Evolutionary conservation across 169 alveolate species (phyloP), one percentile per base, ranked within the genome.

Genomic region (Plasmodium gaboni): DNA sequence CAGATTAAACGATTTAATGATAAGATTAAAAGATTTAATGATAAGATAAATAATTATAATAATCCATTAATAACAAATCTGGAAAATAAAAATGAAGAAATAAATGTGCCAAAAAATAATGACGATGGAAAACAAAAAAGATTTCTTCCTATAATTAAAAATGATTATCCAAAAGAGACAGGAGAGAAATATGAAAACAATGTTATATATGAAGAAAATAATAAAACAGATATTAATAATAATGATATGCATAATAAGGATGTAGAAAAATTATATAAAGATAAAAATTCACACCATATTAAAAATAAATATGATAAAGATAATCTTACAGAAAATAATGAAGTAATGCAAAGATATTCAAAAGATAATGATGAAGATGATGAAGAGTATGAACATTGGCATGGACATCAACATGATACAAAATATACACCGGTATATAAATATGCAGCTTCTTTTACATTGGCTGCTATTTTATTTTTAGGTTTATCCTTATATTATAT

Each of bases 361-460:
- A 53, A 53, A 53, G 61, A 53, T 53, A 0, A 53, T 53, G 19
- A 17, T 38, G 46, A 7, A 17, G 51, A 13, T 6, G 67, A 50
- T 1, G 67, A 12, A 7, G 44, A 53, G 24, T 6, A 17, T 51
- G 46, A 65, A 17, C 55, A 78, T 26, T 51, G 32, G 1, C 28
- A 78, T 19, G 19, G 32, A 0, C 28, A 78, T 19, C 13, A 51
- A 6, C 48, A 1, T 4, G 67, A 38, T n/a, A 26, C 2, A 5
- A 38, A 38, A 2, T 22, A 12, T 15, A 6, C 69, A 0, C 26
- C 19, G 10, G 65, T n/a, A 28, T 78, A 78, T 51, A 63, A 78
- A 15, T 78, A 63, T 10, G 63, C 89, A 2, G 89, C 89, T 32
- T 64, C 89, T 8, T 65, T 44, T 38, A 44, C 69, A 9, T 5